A percentile compares a stretch with the other conserved stretches of the same genome.
These are phyloP conservation scores for Rheum nobile DNA, from an alignment of 148 eudicot genomes.

Conservation along the genomic window DNA sequence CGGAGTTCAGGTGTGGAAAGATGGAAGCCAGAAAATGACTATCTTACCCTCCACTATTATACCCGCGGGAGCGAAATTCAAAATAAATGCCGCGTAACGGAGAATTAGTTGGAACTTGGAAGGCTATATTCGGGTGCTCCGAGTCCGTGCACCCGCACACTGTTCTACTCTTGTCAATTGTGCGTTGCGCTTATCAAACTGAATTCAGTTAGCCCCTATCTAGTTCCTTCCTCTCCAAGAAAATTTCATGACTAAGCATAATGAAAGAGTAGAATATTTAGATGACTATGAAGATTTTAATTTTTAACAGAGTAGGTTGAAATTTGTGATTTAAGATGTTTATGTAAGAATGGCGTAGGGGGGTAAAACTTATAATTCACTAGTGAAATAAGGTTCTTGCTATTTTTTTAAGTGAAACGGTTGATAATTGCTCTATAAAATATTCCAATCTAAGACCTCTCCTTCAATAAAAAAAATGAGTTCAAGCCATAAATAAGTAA, in stretches of 20 bases:
- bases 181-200: neutral
- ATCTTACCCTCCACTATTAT: neutral
- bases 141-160: too few relatives aligned
- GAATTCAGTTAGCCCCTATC: neutral
- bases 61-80: neutral
- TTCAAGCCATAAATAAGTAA: too few relatives aligned
- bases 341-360: neutral
- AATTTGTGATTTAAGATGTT: neutral
- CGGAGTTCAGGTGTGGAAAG: neutral
- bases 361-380: neutral
- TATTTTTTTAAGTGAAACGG: neutral
- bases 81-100: neutral
- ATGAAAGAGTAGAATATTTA: neutral
- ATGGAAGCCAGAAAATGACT: neutral
- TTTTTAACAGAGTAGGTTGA: neutral
- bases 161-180: too few relatives aligned
- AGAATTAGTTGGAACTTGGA: neutral
- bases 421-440: too few relatives aligned
- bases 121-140: neutral
- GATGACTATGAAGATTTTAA: neutral
- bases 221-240: neutral
- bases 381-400: neutral
- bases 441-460: too few relatives aligned
- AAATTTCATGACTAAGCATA: neutral
- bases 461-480: too few relatives aligned